phyloP scores from a whole-genome alignment of 116 monocot genomes.

The Trichopus zeylanicus region DNA sequence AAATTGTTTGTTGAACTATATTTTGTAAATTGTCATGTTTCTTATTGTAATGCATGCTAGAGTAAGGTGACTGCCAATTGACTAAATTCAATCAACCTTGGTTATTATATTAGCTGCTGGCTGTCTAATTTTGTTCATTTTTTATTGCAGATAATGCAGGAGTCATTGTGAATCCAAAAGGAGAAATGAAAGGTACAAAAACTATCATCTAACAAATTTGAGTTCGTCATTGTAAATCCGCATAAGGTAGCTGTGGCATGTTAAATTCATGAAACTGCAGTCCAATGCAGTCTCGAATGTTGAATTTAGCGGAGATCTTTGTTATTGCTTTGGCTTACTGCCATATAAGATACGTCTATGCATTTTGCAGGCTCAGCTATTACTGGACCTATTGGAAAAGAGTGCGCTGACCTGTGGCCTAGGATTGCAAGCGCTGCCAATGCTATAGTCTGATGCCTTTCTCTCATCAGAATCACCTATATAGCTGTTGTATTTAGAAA shows the following conservation, averaged over 20 bases:
- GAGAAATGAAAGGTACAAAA: constrained; percentile 36
- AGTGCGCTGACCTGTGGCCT: constrained; percentile 11
- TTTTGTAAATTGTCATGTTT: too few species aligned
- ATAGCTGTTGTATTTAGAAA: neutral
- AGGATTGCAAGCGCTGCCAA: constrained; percentile 11
- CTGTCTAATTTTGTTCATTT: neutral
- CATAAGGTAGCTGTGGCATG: too few species aligned
- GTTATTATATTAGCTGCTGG: neutral
- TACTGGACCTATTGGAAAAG: constrained; percentile 13
- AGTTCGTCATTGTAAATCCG: neutral
- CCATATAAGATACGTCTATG: neutral
- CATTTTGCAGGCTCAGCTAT: constrained; percentile 12
- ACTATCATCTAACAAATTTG: neutral
- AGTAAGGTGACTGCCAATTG: too few species aligned
- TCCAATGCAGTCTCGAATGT: too few species aligned
- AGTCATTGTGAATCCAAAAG: constrained; percentile 35
- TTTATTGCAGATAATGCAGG: constrained; percentile 31
- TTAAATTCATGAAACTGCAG: too few species aligned
- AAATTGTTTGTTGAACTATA: too few species aligned
- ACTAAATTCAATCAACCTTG: too few species aligned
- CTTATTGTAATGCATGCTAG: too few species aligned
- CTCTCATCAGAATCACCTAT: neutral
- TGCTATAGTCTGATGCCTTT: constrained; percentile 1
- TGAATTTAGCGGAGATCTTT: too few species aligned
- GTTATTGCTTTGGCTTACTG: too few species aligned